Evolutionary conservation across 129 eudicot genomes (phyloP).

Genomic region (Gnaphalium uliginosum): DNA sequence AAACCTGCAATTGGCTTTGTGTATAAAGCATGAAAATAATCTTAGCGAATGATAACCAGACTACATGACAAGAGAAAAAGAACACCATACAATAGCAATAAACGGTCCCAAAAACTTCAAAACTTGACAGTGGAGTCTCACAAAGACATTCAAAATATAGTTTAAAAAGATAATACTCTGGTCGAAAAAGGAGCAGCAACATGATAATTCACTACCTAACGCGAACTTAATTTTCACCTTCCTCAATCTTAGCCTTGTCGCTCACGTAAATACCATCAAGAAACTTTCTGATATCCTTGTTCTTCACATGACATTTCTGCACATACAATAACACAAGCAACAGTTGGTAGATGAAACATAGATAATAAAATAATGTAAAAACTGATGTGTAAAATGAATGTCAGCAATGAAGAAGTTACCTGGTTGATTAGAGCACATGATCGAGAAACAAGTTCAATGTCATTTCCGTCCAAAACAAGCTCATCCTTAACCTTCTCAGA

Average conservation of each 20-base stretch:
- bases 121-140: constrained; percentile 1
- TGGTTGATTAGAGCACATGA: constrained; percentile 88
- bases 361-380: neutral
- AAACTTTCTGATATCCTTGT: constrained; percentile 86
- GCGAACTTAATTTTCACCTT: constrained; percentile 44
- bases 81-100: neutral
- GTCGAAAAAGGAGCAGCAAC: constrained; percentile 6
- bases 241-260: constrained; percentile 69
- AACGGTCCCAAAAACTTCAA: constrained; percentile 13
- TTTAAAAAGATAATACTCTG: constrained; percentile 18
- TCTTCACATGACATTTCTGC: constrained; percentile 93
- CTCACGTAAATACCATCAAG: constrained; percentile 89
- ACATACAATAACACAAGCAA: neutral
- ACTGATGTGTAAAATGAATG: neutral
- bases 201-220: constrained; percentile 24
- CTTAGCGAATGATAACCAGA: neutral
- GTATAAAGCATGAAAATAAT: neutral
- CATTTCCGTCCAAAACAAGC: constrained; percentile 79
- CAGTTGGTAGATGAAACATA: neutral
- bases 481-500: constrained; percentile 96
- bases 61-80: neutral
- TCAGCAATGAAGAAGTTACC: constrained; percentile 24
- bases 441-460: constrained; percentile 87
- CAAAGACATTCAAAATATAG: constrained; percentile 14
- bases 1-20: neutral